Base-by-base conservation (phyloP, 441 rosid genomes). In the Populus hybrid region DNA sequence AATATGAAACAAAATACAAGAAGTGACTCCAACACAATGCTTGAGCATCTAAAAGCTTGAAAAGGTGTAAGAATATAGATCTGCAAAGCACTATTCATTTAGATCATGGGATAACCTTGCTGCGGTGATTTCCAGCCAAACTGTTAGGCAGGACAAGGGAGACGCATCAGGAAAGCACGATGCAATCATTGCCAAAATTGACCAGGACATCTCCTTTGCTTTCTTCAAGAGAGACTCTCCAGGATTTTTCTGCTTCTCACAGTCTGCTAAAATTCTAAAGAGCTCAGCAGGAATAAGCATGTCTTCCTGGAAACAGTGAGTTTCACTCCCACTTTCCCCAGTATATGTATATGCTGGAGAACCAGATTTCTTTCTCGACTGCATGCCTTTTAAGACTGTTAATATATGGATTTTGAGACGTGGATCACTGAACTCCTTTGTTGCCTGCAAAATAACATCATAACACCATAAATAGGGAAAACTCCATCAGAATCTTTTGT, bases 71-170 rank as follows among this genome's bases (percentile, higher is more conserved):
- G 38, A 76, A 69, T 32, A 71, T 63, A 67, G 35, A 72, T 32
- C 70, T 63, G 26, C 73, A 26, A 76, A 80, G 72, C 68, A 80
- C 68, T 57, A 69, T 75, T 69, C 23, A 68, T 73, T 12, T 64
- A 23, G 26, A 64, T 67, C 30, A 24, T 34, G 68, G 10, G 21
- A 63, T 69, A 74, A 97, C 99, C 99, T 97, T 88, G 98, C 99
- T 30, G 99, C 99, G 35, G 99, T 95, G 79, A 97, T 97, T 89
- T 97, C 99, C 88, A 97, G 89, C 99, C 99, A 97, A 85, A 88
- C 91, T 63, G 97, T 88, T 72, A 95, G 88, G 89, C 99, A 97
- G 71, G 93, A 89, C 81, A 93, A 82, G 70, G 98, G 93, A 82
- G 93, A 85, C 78, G 89, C 97, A 78, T 97, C 98, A 50, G 95